Base-by-base conservation (phyloP, 1,139 yeast species). In the Blastobotrys capitulatus region DNA sequence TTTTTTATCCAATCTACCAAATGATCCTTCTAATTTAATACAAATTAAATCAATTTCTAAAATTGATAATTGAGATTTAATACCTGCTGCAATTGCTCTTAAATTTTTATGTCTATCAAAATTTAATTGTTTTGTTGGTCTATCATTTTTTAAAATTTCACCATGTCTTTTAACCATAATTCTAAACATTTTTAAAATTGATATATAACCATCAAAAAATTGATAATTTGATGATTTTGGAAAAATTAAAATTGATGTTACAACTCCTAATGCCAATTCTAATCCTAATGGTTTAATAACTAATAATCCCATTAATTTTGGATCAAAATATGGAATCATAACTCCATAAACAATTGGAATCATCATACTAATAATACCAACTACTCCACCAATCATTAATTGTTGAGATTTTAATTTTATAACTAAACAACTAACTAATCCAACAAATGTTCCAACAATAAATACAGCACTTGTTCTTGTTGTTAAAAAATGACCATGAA, bases 201-300 rank as follows among this genome's bases (percentile, higher is more conserved):
- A 49, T 5, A 53, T 15, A 2, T 53, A 44, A 9, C 54, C 54
- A 7, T 46, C 53, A 26, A 59, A 56, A 39, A 56, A 57, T 19
- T 57, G 55, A 37, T 40, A 52, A 45, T 52, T 60, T 0, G 69
- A 62, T 0, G 67, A 57, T 12, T 52, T 51, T 2, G 69, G 69
- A 45, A 59, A 60, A 7, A 64, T 47, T 2, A 63, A 26, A 7
- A 53, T 35, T 1, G 61, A 48, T 2, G 52, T 53, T 6, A 56
- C 49, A 25, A 61, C 50, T 13, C 54, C 42, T 7, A 60, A 49
- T 1, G 60, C 58, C 12, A 60, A 49, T 2, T 57, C 56, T 41
- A 65, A 39, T 6, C 61, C 61, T 44, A 57, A 42, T 0, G 69
- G 65, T 35, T 59, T 55, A 6, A 57, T 37, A 2, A 57, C 51